Conservation (phyloP, 1,284 basidiomycete genomes). For the Mycosarcoma mackinlayi region DNA sequence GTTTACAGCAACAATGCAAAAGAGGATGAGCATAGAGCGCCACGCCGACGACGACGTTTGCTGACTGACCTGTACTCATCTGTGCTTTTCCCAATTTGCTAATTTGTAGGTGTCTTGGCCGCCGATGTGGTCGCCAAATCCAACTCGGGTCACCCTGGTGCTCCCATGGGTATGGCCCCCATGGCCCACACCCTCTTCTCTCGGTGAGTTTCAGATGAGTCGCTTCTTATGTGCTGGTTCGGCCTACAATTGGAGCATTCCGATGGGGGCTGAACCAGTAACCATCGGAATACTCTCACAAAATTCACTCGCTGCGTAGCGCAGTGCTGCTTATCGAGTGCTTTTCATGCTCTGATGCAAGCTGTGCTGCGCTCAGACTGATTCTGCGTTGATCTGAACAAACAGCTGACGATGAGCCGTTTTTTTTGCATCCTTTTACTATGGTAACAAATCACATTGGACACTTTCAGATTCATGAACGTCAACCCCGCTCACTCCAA, state of each 20-base stretch:
- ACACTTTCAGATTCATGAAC: slow-evolving; percentile 77
- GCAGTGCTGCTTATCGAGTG: no score
- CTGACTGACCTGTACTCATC: not conserved
- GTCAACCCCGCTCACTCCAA: slow-evolving; percentile 87
- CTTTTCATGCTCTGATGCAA: no score
- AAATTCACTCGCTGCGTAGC: no score
- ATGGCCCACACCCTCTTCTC: slow-evolving; percentile 87
- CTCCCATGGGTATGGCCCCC: slow-evolving; percentile 80
- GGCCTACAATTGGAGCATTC: not conserved
- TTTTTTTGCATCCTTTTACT: not conserved
- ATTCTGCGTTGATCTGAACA: not conserved
- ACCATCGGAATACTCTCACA: not conserved
- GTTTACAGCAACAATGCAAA: not conserved
- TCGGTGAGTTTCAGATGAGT: slow-evolving; percentile 70
- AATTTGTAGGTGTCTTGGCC: slow-evolving; percentile 48
- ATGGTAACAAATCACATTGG: not conserved
- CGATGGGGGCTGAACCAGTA: not conserved
- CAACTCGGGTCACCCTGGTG: slow-evolving; percentile 77
- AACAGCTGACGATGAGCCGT: slow-evolving; percentile 3
- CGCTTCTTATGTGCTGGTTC: not conserved
- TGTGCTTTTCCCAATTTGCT: not conserved
- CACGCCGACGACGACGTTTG: no score
- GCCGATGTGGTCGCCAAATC: slow-evolving; percentile 69
- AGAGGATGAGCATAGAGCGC: no score
- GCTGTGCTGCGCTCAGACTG: no score